phyloP scores from a whole-genome alignment of 2,329 filamentous ascomycete species.

The Pseudodiploospora longispora region DNA sequence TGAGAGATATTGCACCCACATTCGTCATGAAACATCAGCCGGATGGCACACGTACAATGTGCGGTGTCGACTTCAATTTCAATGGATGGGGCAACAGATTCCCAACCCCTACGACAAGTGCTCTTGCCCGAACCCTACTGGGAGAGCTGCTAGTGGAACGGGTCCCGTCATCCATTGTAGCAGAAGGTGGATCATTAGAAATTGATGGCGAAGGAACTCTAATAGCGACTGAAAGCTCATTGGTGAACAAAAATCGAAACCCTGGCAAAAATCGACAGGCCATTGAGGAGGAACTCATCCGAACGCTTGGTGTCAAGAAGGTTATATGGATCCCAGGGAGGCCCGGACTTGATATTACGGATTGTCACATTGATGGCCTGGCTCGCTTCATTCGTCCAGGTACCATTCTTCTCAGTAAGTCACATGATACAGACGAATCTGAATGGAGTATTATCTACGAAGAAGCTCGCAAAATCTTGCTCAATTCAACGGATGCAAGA shows the following conservation, averaged over 20 bases:
- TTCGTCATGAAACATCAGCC: constrained; percentile 8
- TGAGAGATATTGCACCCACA: constrained; percentile 18
- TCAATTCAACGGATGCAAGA: constrained; percentile 8
- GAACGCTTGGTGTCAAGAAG: constrained; percentile 14
- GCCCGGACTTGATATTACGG: constrained; percentile 15
- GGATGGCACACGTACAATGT: background rate
- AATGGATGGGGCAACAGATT: constrained; percentile 19
- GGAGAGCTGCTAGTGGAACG: background rate
- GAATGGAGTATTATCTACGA: constrained; percentile 11
- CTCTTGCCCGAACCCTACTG: constrained; percentile 9
- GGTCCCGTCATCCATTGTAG: constrained; percentile 3
- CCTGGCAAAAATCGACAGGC: constrained; percentile 9
- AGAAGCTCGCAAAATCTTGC: constrained; percentile 12
- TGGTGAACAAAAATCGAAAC: constrained; percentile 22
- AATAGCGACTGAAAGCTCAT: constrained; percentile 17
- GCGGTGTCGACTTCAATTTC: constrained; percentile 17
- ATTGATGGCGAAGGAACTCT: constrained; percentile 20
- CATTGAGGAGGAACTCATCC: constrained; percentile 13
- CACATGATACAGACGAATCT: constrained; percentile 1
- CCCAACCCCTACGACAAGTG: constrained; percentile 4
- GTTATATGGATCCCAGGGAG: constrained; percentile 19
- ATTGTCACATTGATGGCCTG: constrained; percentile 20
- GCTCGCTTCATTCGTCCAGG: constrained; percentile 17
- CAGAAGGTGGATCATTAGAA: constrained; percentile 18
- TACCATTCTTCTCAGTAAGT: constrained; percentile 14